phyloP scores from a whole-genome alignment of 441 rosid species.

The Adansonia madagascariensis region DNA sequence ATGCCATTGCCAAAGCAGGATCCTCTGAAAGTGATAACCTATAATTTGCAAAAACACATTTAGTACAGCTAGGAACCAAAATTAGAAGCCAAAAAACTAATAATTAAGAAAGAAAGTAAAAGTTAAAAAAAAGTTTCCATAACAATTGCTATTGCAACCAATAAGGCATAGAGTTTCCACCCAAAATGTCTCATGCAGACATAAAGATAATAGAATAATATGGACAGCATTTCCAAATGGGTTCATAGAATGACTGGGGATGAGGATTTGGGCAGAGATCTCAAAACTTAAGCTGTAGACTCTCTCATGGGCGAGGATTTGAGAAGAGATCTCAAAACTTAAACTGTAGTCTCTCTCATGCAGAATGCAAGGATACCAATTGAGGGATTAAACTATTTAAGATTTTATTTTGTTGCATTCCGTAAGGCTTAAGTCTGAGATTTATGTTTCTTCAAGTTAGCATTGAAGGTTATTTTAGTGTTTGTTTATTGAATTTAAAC shows the following conservation, averaged over 20 bases:
- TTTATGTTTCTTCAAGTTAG: constrained; percentile 4
- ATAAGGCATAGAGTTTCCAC: not conserved
- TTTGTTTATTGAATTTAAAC: not conserved
- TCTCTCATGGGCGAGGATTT: not conserved
- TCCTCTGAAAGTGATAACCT: constrained; percentile 97
- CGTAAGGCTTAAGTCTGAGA: not conserved
- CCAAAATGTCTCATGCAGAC: not conserved
- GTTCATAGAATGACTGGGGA: not conserved
- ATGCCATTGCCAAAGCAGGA: constrained; percentile 99
- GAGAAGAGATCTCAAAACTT: not conserved
- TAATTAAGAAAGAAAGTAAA: constrained; percentile 7
- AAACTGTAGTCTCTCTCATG: not conserved
- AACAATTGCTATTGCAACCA: not conserved
- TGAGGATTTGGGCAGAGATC: not conserved
- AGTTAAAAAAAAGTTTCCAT: constrained; percentile 12
- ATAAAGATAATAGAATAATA: not conserved
- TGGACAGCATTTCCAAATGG: not conserved
- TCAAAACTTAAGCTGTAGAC: not conserved
- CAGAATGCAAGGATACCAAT: not conserved
- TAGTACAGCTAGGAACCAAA: constrained; percentile 33
- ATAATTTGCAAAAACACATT: constrained; percentile 33
- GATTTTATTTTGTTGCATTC: not conserved
- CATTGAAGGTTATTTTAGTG: not conserved
- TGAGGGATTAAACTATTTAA: not conserved
- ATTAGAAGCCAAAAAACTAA: constrained; percentile 26